These are phyloP conservation scores for Pichia sp. DNA, from an alignment of 1,139 yeast genomes.

Conservation along the genomic window DNA sequence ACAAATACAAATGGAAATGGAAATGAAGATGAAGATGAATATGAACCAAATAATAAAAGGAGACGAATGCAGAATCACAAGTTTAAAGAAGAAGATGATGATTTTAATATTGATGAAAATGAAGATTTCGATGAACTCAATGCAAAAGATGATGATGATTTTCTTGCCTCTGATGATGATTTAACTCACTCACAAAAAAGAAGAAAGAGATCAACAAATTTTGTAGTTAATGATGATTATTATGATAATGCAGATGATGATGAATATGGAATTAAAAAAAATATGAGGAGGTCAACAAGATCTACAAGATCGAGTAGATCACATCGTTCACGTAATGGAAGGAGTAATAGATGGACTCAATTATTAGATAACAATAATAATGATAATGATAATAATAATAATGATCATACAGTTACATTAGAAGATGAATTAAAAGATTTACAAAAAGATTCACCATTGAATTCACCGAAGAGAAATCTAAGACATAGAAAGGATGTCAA, in stretches of 20 bases:
- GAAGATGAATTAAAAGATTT: conserved; percentile 38
- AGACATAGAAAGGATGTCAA: conserved; percentile 76
- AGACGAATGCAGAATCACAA: conserved; percentile 14
- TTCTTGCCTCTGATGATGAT: conserved; percentile 17
- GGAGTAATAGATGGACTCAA: conserved; percentile 4
- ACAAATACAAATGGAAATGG: conserved; percentile 6
- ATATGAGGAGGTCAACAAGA: too few species aligned
- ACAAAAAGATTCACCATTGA: conserved; percentile 41
- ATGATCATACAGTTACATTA: neutral
- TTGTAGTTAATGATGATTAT: conserved; percentile 26
- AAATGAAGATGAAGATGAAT: conserved; percentile 21
- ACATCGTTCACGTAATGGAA: neutral
- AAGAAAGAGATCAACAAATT: conserved; percentile 19
- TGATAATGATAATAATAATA: neutral
- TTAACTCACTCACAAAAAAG: conserved; percentile 16
- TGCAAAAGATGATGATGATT: conserved; percentile 15
- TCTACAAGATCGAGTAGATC: too few species aligned
- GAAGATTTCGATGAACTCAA: conserved; percentile 3
- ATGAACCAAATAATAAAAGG: conserved; percentile 2
- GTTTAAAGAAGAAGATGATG: conserved; percentile 22
- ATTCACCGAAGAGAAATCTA: conserved; percentile 44
- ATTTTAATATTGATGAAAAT: conserved; percentile 24
- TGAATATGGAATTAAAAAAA: conserved; percentile 13
- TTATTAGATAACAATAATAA: neutral
- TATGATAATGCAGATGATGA: conserved; percentile 18